phyloP scores from a whole-genome alignment of 441 rosid species.

The Jatropha podagrica region DNA sequence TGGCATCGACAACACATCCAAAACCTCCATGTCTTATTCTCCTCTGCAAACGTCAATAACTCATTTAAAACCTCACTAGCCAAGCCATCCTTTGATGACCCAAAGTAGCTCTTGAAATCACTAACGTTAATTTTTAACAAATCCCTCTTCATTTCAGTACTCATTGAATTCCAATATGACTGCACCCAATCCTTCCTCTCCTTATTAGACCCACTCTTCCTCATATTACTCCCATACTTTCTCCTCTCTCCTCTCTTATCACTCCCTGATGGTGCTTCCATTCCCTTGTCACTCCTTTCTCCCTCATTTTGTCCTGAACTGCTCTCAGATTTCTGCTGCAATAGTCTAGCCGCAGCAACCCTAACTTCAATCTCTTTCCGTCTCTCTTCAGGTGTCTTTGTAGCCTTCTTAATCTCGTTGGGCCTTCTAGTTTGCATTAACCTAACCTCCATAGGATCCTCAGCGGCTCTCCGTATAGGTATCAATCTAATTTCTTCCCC shows the following conservation, averaged over 20 bases:
- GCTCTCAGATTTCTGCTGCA: constrained; percentile 79
- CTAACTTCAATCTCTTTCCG: constrained; percentile 95
- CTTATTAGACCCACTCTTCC: constrained; percentile 52
- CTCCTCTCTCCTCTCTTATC: constrained; percentile 74
- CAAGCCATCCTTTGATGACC: constrained; percentile 52
- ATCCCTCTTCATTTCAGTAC: constrained; percentile 53
- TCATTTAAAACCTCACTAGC: constrained; percentile 59
- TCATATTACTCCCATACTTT: constrained; percentile 46
- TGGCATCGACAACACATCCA: constrained; percentile 77
- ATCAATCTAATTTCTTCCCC: constrained; percentile 83
- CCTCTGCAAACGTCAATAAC: constrained; percentile 55
- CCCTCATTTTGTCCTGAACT: constrained; percentile 36
- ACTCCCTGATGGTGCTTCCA: constrained; percentile 32
- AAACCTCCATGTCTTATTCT: constrained; percentile 69
- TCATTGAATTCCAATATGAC: constrained; percentile 71
- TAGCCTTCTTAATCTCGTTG: constrained; percentile 89
- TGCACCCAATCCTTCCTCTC: constrained; percentile 67
- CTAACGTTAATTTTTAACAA: constrained; percentile 57
- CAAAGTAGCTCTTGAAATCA: constrained; percentile 63
- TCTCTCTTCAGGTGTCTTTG: constrained; percentile 84
- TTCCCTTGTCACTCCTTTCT: constrained; percentile 45
- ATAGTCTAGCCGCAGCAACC: constrained; percentile 86
- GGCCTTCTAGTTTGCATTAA: constrained; percentile 72
- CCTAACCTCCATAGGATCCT: constrained; percentile 90
- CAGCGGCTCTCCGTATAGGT: constrained; percentile 58